Evolutionary conservation across 2,329 filamentous ascomycete species (phyloP).

Genomic region (Penicillium sp.): DNA sequence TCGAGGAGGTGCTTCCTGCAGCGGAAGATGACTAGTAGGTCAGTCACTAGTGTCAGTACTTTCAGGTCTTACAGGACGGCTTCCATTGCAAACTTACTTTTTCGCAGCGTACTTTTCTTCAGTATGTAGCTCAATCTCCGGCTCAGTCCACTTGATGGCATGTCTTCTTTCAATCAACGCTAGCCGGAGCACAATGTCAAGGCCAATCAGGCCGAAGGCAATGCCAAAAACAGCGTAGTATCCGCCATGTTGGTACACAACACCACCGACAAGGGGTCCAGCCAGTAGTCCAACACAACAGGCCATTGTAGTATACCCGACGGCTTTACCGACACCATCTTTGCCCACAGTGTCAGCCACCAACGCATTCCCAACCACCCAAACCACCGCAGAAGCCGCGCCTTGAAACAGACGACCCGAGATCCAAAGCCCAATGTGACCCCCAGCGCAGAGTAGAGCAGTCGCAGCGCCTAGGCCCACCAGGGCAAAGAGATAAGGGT

Average conservation of each 20-base stretch:
- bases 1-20: background rate
- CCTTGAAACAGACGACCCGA: slow-evolving; percentile 70
- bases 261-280: slow-evolving; percentile 67
- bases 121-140: slow-evolving; percentile 33
- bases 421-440: slow-evolving; percentile 61
- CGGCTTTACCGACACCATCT: slow-evolving; percentile 11
- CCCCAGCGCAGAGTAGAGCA: slow-evolving; percentile 65
- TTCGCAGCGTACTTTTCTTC: slow-evolving; percentile 13
- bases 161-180: background rate
- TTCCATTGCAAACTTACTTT: too few relatives aligned
- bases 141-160: background rate
- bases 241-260: slow-evolving; percentile 62
- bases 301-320: slow-evolving; percentile 62
- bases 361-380: slow-evolving; percentile 70
- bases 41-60: background rate
- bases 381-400: slow-evolving; percentile 68
- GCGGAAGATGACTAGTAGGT: background rate
- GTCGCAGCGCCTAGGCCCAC: slow-evolving; percentile 50
- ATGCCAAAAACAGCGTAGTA: slow-evolving; percentile 39
- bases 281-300: slow-evolving; percentile 67
- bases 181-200: slow-evolving; percentile 58
- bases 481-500: slow-evolving; percentile 12
- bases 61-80: too few relatives aligned
- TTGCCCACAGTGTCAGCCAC: slow-evolving; percentile 57
- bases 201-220: slow-evolving; percentile 40